Base-by-base conservation (phyloP, 352 stramenopile species). In the Pythium phragmiticola region DNA sequence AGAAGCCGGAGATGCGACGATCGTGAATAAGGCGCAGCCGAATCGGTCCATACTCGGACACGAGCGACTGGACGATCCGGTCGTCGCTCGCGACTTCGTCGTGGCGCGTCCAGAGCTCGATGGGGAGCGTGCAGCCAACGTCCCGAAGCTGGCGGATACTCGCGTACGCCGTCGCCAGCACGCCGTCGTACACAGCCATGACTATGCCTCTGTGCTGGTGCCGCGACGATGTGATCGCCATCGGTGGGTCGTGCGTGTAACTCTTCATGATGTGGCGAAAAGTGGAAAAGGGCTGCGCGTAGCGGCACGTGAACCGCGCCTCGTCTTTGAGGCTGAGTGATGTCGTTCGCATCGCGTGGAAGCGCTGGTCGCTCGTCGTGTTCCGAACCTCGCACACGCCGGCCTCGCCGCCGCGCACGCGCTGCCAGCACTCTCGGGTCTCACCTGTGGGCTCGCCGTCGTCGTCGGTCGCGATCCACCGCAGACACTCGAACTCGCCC, bases 361-460 rank as follows among this genome's bases (percentile, higher is more conserved):
- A 87, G 2, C 75, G 57, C 53, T 84, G 57, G 42, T 72, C 77
- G 7, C 73, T 89, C 0, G 72, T 76, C 7, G 53, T 56, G 47
- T 93, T 90, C 19, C 70, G 63, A 30, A 93, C 57, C 58, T 87
- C 72, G 57, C 84, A 93, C 53, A 80, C 90, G 9, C 84, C 84
- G 2, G 75, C 67, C 21, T 87, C 77, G 7, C 80, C 80, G 0
- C 65, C 72, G 26, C 63, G 70, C 55, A 91, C 70, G n/a, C 81
- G 75, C 59, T 88, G 73, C 78, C 78, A 90, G 65, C 81, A 90
- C 50, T 81, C 76, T 33, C 77, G 75, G 11, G 61, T 69, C 34
- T 72, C 63, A 14, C 82, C 83, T 4, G 82, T 63, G 54, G 77
- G 71, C 21, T 75, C 65, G 21, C 72, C 81, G 21, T 83, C 77